phyloP scores from a whole-genome alignment of 177 flowering plant species.

The Vitis hybrid region DNA sequence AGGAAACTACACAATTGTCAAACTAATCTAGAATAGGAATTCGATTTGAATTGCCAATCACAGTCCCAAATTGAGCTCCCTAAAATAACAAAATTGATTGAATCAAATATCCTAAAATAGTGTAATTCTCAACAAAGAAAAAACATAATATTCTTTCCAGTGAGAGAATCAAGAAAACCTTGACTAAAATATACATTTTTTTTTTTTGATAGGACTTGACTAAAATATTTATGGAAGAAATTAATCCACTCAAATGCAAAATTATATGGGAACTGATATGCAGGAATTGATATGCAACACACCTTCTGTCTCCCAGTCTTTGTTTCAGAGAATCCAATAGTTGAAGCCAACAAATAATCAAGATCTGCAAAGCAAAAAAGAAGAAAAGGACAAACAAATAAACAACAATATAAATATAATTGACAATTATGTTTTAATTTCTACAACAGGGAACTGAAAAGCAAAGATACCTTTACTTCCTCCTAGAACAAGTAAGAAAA shows the following conservation, averaged over 20 bases:
- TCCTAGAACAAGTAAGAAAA: constrained; percentile 44
- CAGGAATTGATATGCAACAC: constrained; percentile 23
- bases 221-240: neutral
- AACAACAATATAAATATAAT: neutral
- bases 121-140: too few relatives aligned
- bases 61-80: too few relatives aligned
- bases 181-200: too few relatives aligned
- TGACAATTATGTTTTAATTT: neutral
- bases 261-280: constrained; percentile 2
- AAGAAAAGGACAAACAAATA: neutral
- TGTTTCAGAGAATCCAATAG: constrained; percentile 24
- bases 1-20: too few relatives aligned
- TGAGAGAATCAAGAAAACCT: too few relatives aligned
- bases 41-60: too few relatives aligned
- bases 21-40: too few relatives aligned
- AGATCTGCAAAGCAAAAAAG: constrained; percentile 33
- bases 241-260: neutral
- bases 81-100: too few relatives aligned
- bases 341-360: constrained; percentile 28
- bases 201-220: too few relatives aligned
- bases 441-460: neutral
- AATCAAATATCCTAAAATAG: too few relatives aligned
- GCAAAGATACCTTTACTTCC: constrained; percentile 51
- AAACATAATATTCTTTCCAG: too few relatives aligned
- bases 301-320: constrained; percentile 17